phyloP scores from a whole-genome alignment of 768 basidiomycete species.

The Trametes coccinea region DNA sequence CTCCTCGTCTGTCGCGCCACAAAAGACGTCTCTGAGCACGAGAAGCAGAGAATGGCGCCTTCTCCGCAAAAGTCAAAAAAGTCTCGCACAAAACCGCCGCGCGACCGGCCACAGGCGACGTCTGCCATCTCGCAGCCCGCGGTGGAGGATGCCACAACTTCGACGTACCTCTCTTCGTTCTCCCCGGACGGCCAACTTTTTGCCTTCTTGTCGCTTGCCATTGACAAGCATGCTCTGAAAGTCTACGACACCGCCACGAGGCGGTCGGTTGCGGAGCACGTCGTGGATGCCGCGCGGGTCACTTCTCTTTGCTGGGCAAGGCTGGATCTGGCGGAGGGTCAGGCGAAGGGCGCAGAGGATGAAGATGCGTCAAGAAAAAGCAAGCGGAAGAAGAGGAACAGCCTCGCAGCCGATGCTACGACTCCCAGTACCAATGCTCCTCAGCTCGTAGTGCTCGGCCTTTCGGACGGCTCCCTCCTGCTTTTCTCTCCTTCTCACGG shows the following conservation, averaged over 20 bases:
- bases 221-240: conserved; percentile 72
- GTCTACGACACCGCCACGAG: conserved; percentile 60
- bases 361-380: conserved; percentile 45
- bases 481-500: conserved; percentile 66
- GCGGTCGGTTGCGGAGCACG: conserved; percentile 57
- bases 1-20: background rate
- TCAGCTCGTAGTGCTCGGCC: conserved; percentile 55
- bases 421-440: conserved; percentile 33
- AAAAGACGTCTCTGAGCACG: background rate
- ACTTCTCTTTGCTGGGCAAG: conserved; percentile 54
- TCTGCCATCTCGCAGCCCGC: conserved; percentile 57
- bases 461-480: conserved; percentile 58
- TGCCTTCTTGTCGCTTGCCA: conserved; percentile 60
- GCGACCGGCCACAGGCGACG: conserved; percentile 53
- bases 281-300: conserved; percentile 55
- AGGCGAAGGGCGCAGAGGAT: conserved; percentile 27
- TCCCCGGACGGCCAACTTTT: conserved; percentile 58
- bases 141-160: conserved; percentile 46
- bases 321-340: conserved; percentile 33
- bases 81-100: conserved; percentile 50
- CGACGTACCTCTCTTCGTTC: conserved; percentile 54
- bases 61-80: conserved; percentile 49
- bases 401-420: conserved; percentile 30
- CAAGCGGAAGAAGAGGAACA: conserved; percentile 50
- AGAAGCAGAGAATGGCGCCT: conserved; percentile 22